Evolutionary conservation across 2,329 filamentous ascomycete species (phyloP).

Genomic region (Scorias spongiosa): DNA sequence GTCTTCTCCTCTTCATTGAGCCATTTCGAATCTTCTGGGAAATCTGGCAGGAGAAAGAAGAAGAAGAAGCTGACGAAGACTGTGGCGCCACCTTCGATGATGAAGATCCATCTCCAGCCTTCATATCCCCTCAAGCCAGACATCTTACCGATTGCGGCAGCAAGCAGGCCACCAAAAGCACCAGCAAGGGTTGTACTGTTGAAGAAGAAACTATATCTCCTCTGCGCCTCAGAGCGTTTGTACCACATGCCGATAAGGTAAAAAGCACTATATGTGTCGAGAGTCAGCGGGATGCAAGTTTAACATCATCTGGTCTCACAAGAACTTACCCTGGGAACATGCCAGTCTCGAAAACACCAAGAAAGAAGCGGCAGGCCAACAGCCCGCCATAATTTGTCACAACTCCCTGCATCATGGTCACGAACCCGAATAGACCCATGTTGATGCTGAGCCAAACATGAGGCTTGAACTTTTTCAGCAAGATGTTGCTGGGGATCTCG

Average conservation of each 20-base stretch:
- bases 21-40: slow-evolving; percentile 36
- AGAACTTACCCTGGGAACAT: slow-evolving; percentile 44
- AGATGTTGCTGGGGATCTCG: slow-evolving; percentile 34
- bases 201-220: slow-evolving; percentile 90
- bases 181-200: slow-evolving; percentile 63
- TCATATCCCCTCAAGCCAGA: slow-evolving; percentile 49
- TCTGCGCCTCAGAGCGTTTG: slow-evolving; percentile 70
- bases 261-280: neutral
- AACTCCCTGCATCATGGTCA: slow-evolving; percentile 61
- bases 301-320: no score
- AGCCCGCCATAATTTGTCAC: slow-evolving; percentile 65
- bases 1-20: slow-evolving; percentile 29
- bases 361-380: slow-evolving; percentile 66
- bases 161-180: slow-evolving; percentile 74
- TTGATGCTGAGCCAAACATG: slow-evolving; percentile 43
- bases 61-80: slow-evolving; percentile 29
- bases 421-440: slow-evolving; percentile 72
- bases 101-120: slow-evolving; percentile 66
- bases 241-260: slow-evolving; percentile 85
- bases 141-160: slow-evolving; percentile 82
- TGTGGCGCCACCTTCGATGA: slow-evolving; percentile 44
- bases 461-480: slow-evolving; percentile 37
- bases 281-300: no score
- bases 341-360: slow-evolving; percentile 44
- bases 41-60: slow-evolving; percentile 34